Conservation (phyloP, 2,329 filamentous ascomycete species). For the Colletotrichum gloeosporioides region DNA sequence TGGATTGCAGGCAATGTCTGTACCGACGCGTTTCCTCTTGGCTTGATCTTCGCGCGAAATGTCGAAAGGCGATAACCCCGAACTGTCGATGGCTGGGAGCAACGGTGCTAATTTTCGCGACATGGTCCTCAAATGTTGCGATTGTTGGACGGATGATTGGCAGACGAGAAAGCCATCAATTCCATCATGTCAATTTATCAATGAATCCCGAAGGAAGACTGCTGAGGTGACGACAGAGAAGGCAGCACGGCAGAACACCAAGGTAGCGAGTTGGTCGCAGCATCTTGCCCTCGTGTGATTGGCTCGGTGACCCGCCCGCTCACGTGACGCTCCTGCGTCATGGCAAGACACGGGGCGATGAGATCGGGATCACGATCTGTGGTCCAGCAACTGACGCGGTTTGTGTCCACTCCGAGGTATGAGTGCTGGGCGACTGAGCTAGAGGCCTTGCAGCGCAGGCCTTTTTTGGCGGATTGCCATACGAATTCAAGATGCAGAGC, state of each 20-base stretch:
- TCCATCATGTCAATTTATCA: neutral
- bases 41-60: neutral
- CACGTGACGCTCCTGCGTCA: neutral
- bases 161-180: no score
- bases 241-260: neutral
- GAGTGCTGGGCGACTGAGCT: neutral
- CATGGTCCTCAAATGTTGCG: neutral
- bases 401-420: neutral
- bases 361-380: neutral
- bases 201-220: neutral
- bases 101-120: constrained; percentile 3
- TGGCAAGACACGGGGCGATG: neutral
- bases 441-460: neutral
- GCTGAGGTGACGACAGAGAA: neutral
- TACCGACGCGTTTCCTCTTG: constrained; percentile 28
- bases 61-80: neutral
- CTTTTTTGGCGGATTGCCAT: neutral
- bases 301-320: constrained; percentile 3
- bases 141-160: neutral
- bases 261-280: neutral
- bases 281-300: neutral
- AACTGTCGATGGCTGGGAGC: neutral
- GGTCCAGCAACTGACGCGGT: neutral
- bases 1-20: constrained; percentile 28
- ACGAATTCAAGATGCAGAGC: neutral